Base-by-base conservation (phyloP, 2,329 filamentous ascomycete species). In the Pseudocercospora fijiensis region DNA sequence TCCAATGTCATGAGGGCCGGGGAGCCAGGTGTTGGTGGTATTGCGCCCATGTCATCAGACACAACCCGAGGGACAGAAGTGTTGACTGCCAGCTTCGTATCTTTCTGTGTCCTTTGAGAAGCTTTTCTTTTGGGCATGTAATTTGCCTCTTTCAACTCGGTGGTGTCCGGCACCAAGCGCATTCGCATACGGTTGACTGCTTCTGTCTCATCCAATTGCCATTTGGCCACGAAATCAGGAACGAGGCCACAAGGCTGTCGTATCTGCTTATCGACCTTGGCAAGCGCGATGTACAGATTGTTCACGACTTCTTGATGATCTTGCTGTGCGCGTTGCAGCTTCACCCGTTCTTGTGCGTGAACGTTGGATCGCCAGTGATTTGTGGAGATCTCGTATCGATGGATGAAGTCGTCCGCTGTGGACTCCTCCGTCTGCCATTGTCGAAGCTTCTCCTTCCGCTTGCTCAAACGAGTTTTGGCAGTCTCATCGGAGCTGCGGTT, bases 361-460 rank as follows among this genome's bases (percentile, higher is more conserved):
- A 99, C 96, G 71, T 96, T 98, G 71, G 93, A 92, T 81, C 94
- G 90, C 95, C 94, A 99, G 64, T 94, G 89, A 45, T 86, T 89
- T 61, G 95, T 94, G 0, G 91, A 90, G 68, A 90, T 87, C 71
- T 96, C 91, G 72, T 98, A 94, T n/a, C 88, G 88, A 60, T 89
- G 83, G 63, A 93, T 84, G 16, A 90, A 82, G 67, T 90, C 90
- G 18, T 96, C 90, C 9, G 84, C 84, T 22, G 84, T 83, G 4
- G 86, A 77, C 57, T 88, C 87, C 67, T 94, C 89, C 1, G 83
- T 77, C 47, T 90, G 86, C 94, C 93, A 97, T 63, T 87, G 84
- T 74, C 86, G 91, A 4, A 99, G 82, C 69, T 86, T 91, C 18
- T 98, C 95, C 72, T 88, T 90, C 47, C 96, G 87, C 72, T 90